Evolutionary conservation across 495 filamentous ascomycete species (phyloP).

Genomic region (Aspergillus funiculosus): DNA sequence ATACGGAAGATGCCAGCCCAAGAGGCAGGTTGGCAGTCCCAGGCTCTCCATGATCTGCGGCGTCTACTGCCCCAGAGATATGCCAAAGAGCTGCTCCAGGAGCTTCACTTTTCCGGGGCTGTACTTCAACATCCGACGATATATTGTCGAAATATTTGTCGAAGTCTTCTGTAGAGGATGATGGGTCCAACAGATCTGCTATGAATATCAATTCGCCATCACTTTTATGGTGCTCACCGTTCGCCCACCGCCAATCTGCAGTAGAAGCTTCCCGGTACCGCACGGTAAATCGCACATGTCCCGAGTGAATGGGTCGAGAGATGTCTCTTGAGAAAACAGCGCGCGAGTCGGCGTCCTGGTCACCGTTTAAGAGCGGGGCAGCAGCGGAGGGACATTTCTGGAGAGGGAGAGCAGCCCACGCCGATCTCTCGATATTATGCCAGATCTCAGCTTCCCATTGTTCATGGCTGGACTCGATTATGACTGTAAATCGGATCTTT

Average conservation of each 20-base stretch:
- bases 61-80: constrained; percentile 49
- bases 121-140: constrained; percentile 52
- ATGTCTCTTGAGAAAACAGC: constrained; percentile 36
- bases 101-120: constrained; percentile 55
- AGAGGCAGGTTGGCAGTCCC: constrained; percentile 51
- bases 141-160: constrained; percentile 55
- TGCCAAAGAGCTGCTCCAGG: constrained; percentile 68
- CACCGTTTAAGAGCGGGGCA: constrained; percentile 32
- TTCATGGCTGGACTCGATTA: constrained; percentile 60
- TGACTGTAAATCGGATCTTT: constrained; percentile 55
- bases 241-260: constrained; percentile 69
- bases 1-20: constrained; percentile 53
- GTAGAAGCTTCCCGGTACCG: constrained; percentile 56
- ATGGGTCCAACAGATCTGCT: constrained; percentile 9
- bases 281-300: constrained; percentile 61
- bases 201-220: constrained; percentile 60
- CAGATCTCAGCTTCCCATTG: constrained; percentile 75
- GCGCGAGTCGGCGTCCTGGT: constrained; percentile 23
- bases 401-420: constrained; percentile 37
- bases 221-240: constrained; percentile 50
- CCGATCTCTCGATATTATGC: constrained; percentile 52
- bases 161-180: constrained; percentile 38
- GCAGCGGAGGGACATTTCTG: constrained; percentile 20
- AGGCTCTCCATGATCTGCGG: constrained; percentile 51
- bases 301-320: constrained; percentile 27